Evolutionary conservation across 1,139 yeast genomes (phyloP).

Genomic region (Yarrowia galli): DNA sequence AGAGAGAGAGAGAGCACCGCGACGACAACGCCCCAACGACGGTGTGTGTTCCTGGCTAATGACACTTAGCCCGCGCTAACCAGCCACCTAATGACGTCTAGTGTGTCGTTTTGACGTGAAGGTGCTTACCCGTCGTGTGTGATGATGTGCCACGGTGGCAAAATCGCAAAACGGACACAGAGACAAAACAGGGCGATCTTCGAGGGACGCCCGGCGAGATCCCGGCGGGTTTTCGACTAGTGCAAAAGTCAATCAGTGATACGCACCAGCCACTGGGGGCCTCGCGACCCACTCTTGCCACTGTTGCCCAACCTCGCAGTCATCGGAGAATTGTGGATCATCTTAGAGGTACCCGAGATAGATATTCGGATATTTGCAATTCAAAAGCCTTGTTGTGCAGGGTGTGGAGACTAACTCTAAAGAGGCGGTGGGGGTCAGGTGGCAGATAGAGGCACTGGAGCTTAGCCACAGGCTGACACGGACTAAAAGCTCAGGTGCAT

Average conservation of each 20-base stretch:
- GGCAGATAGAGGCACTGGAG: background rate
- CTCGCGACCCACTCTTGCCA: too few relatives aligned
- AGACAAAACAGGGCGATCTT: too few relatives aligned
- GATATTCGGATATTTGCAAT: conserved; percentile 22
- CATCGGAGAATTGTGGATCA: conserved; percentile 20
- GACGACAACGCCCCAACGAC: too few relatives aligned
- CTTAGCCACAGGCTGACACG: too few relatives aligned
- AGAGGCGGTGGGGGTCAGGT: conserved; percentile 17
- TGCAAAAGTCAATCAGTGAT: too few relatives aligned
- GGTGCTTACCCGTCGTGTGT: background rate
- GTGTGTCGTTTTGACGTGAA: background rate
- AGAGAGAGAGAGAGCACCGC: too few relatives aligned
- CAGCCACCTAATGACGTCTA: background rate
- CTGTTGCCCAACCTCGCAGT: background rate
- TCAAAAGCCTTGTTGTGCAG: conserved; percentile 5
- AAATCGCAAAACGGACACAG: too few relatives aligned
- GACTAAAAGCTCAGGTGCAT: too few relatives aligned
- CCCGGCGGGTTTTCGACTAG: too few relatives aligned
- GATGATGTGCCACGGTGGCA: background rate
- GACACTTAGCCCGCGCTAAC: background rate
- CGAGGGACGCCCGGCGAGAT: too few relatives aligned
- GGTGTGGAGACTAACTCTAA: conserved; percentile 33
- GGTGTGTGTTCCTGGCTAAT: background rate
- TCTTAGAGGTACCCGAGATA: conserved; percentile 23
- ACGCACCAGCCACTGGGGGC: too few relatives aligned